Conservation (phyloP, 2,329 filamentous ascomycete genomes). For the Aspergillus sp. region DNA sequence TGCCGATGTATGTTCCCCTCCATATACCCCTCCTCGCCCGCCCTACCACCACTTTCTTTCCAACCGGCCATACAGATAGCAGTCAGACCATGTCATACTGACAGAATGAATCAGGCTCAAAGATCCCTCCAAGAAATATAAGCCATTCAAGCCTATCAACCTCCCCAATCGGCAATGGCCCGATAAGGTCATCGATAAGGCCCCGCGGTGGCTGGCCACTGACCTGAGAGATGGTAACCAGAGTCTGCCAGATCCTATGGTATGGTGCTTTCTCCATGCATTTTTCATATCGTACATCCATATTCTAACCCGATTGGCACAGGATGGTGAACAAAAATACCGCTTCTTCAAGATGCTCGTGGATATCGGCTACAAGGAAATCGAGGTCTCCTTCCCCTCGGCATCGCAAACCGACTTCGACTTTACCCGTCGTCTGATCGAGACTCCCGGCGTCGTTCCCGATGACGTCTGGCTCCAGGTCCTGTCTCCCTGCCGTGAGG, state of each 20-base stretch:
- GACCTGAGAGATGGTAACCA: conserved; percentile 93
- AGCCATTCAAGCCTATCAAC: conserved; percentile 45
- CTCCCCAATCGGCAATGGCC: conserved; percentile 70
- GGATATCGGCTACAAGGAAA: conserved; percentile 94
- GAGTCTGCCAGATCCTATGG: conserved; percentile 89
- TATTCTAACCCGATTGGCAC: neutral
- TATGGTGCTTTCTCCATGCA: conserved; percentile 40
- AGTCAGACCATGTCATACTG: neutral
- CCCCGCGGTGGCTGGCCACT: conserved; percentile 87
- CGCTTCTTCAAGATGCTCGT: conserved; percentile 92
- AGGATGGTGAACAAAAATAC: conserved; percentile 96
- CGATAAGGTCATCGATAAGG: conserved; percentile 74
- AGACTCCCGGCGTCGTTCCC: conserved; percentile 78
- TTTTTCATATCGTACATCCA: neutral
- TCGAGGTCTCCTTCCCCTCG: conserved; percentile 93
- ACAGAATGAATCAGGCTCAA: conserved; percentile 40
- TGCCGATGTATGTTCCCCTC: conserved; percentile 36
- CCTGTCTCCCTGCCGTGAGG: conserved; percentile 84
- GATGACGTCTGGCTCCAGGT: conserved; percentile 93
- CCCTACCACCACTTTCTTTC: neutral
- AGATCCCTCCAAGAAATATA: conserved; percentile 50
- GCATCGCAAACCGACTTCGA: conserved; percentile 95
- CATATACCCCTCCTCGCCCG: conserved; percentile 2
- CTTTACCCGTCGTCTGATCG: conserved; percentile 82
- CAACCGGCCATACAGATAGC: conserved; percentile 1